Base-by-base conservation (phyloP, 257 asterid species). In the Oldenlandia corymbosa region DNA sequence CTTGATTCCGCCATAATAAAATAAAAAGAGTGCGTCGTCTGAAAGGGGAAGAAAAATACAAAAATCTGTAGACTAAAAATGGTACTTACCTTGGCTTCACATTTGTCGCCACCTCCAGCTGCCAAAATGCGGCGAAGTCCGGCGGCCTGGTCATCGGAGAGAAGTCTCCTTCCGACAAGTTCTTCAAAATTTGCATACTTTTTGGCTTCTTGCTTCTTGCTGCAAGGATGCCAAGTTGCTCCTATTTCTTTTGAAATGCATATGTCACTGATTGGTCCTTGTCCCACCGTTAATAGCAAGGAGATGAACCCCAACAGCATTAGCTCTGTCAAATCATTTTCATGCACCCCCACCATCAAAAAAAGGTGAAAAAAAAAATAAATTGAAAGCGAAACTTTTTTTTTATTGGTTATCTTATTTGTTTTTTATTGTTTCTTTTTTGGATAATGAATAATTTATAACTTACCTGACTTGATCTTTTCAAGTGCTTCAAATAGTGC, bases 291-390 rank as follows among this genome's bases (percentile, higher is more conserved):
- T 31, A 91, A 77, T 54, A 91, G 81, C 80, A 91, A 58, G 21
- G 98, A 91, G 74, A 91, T 91, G 53, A 91, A 91, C 41, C 98
- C 98, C 75, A 91, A 70, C 73, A 88, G 80, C 98, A 91, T 91
- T 72, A 91, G 80, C 80, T 88, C 98, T 91, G 24, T 18, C 5
- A 14, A 20, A 68, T 32, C 37, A 55, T n/a, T 36, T 24, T 0
- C 13, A 23, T 45, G 8, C 2, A 34, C 0, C 10, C 0, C 18
- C 12, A n/a, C n/a, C n/a, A n/a, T n/a, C n/a, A n/a, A n/a, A n/a
- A n/a, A n/a, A n/a, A n/a, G n/a, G n/a, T n/a, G n/a, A n/a, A n/a
- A n/a, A n/a, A 34, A 14, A 7, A 11, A 50, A 31, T 23, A 32
- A 9, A 10, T 7, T 16, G 5, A 10, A 49, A 24, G 6, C 0